Conservation (phyloP, 495 filamentous ascomycete species). For the Hyaloscypha finlandica region DNA sequence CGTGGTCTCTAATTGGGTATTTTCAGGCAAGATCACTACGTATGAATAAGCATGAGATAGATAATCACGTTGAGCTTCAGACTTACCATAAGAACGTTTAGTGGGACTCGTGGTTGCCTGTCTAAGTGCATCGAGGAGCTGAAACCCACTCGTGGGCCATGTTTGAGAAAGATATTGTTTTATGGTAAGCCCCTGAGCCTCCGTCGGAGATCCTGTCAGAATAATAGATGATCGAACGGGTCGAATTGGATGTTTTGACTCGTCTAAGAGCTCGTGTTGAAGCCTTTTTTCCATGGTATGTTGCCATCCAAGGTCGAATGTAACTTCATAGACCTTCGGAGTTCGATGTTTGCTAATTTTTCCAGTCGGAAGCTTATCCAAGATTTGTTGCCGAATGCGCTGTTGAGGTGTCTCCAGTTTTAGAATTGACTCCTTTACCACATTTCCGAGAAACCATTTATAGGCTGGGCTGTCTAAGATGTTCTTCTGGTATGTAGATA, state of each 20-base stretch:
- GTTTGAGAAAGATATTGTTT: constrained; percentile 16
- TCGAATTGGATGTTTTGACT: too few species aligned
- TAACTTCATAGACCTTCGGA: constrained; percentile 15
- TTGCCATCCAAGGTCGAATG: constrained; percentile 13
- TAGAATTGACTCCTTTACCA: constrained; percentile 9
- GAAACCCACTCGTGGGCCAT: constrained; percentile 9
- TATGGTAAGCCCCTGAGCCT: constrained; percentile 10
- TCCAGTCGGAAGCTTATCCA: constrained; percentile 13
- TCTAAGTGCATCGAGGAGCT: constrained; percentile 5
- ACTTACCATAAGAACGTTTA: neutral
- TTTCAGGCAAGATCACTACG: constrained; percentile 7
- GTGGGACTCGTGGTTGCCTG: neutral
- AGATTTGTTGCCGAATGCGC: constrained; percentile 9
- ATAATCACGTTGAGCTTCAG: neutral
- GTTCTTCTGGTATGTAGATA: constrained; percentile 4
- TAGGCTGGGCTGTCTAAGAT: constrained; percentile 18
- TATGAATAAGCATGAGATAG: constrained; percentile 3
- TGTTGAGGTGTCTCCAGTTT: neutral
- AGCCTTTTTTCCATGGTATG: neutral
- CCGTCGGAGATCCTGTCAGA: constrained; percentile 6
- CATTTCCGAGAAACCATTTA: constrained; percentile 7
- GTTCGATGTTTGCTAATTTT: constrained; percentile 16
- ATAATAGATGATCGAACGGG: constrained; percentile 1
- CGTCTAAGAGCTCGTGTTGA: too few species aligned
- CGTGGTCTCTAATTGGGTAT: constrained; percentile 8